A percentile compares a stretch with the other conserved stretches of the same genome.
phyloP scores from a whole-genome alignment of 23 red algal genomes.

The Gracilaria domingensis region DNA sequence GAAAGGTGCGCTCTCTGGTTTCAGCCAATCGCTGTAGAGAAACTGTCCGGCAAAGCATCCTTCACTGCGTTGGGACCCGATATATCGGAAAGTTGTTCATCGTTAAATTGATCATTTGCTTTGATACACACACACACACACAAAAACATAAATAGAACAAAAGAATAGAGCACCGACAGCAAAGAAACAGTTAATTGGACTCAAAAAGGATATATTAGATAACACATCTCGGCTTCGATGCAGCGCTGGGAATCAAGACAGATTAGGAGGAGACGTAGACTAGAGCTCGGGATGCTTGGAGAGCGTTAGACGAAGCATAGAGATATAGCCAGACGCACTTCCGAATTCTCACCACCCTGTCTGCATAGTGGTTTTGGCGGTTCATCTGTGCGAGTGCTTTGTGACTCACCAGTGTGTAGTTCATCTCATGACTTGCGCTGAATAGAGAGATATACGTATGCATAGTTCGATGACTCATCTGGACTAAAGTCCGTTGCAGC shows the following conservation, averaged over 20 bases:
- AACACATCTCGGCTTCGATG: not conserved
- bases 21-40: not conserved
- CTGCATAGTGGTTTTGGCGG: not conserved
- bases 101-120: not conserved
- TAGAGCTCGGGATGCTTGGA: not conserved
- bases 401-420: not conserved
- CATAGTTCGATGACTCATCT: not conserved
- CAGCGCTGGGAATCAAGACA: not conserved
- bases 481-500: not conserved
- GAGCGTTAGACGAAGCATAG: not conserved
- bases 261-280: not conserved
- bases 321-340: not conserved
- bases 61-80: not conserved
- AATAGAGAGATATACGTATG: not conserved
- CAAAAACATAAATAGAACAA: too few relatives aligned
- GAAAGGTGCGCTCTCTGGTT: not conserved
- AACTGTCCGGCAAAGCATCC: not conserved
- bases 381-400: not conserved
- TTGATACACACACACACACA: too few relatives aligned
- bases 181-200: not conserved
- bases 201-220: not conserved
- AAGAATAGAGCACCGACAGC: not conserved
- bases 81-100: not conserved
- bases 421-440: not conserved
- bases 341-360: not conserved